Conservation (phyloP, 352 stramenopile species). For the Peronospora farinosa region DNA sequence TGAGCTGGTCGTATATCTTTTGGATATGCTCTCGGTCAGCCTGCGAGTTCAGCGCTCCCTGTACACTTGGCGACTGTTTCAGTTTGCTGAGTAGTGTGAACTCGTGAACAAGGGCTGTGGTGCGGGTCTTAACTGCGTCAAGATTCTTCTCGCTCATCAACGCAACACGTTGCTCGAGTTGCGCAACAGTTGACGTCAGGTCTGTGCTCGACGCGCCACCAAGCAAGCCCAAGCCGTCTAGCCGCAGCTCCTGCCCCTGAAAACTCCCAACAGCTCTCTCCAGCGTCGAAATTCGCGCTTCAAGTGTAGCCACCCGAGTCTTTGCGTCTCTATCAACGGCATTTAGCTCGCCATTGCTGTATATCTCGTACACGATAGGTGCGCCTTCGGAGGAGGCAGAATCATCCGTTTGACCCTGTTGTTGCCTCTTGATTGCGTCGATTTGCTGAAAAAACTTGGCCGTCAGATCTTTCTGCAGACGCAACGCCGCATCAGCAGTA, state of each 20-base stretch:
- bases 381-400: constrained; percentile 13
- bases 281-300: constrained; percentile 52
- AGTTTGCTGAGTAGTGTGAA: constrained; percentile 75
- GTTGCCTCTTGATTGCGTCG: constrained; percentile 42
- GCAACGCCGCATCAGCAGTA: constrained; percentile 40
- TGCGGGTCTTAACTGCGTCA: constrained; percentile 71
- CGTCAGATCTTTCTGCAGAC: constrained; percentile 62
- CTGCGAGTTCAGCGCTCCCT: constrained; percentile 48
- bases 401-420: constrained; percentile 19
- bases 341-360: constrained; percentile 69
- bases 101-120: constrained; percentile 67
- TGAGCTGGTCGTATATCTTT: constrained; percentile 65
- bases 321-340: constrained; percentile 61
- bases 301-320: constrained; percentile 47
- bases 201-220: constrained; percentile 23
- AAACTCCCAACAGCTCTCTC: constrained; percentile 54
- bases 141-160: constrained; percentile 74
- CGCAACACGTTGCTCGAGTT: constrained; percentile 60
- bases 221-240: constrained; percentile 35
- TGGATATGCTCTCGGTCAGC: constrained; percentile 62
- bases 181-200: constrained; percentile 40
- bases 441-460: constrained; percentile 69
- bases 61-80: constrained; percentile 58
- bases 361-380: constrained; percentile 75
- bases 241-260: constrained; percentile 40